A percentile compares a stretch with the other conserved stretches of the same genome.
These are phyloP conservation scores for Podaxis sp. DNA, from an alignment of 768 basidiomycete species.

Conservation along the genomic window DNA sequence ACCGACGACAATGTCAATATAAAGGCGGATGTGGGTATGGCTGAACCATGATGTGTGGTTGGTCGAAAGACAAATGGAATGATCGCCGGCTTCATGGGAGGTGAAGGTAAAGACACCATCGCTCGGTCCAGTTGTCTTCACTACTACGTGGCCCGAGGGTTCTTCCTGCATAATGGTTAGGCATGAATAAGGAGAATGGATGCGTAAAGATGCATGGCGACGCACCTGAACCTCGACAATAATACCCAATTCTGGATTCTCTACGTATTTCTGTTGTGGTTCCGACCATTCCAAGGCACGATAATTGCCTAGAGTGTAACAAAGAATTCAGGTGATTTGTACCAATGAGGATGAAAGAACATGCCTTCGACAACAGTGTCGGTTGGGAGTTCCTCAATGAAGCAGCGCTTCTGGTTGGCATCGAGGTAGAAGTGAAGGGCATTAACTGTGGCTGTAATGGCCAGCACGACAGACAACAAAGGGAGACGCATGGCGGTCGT, in stretches of 20 bases:
- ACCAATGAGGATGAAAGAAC: conserved; percentile 13
- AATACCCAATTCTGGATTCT: conserved; percentile 81
- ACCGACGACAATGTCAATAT: conserved; percentile 93
- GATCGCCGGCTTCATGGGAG: conserved; percentile 95
- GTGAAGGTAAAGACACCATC: conserved; percentile 97
- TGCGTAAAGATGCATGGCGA: background rate
- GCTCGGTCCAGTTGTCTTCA: conserved; percentile 85
- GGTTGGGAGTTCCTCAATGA: conserved; percentile 92
- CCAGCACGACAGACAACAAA: conserved; percentile 25
- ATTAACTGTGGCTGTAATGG: conserved; percentile 47
- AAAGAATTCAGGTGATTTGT: background rate
- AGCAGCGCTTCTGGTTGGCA: conserved; percentile 90
- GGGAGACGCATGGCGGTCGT: conserved; percentile 26
- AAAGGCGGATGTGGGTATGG: conserved; percentile 85
- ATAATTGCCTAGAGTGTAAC: conserved; percentile 70
- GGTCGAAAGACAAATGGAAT: conserved; percentile 93
- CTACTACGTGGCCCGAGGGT: conserved; percentile 75
- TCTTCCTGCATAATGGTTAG: conserved; percentile 63
- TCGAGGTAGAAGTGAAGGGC: conserved; percentile 98
- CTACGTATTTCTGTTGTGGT: conserved; percentile 56
- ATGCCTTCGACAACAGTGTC: conserved; percentile 94
- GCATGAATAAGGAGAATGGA: background rate
- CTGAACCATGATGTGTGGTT: conserved; percentile 91
- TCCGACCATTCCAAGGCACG: conserved; percentile 91
- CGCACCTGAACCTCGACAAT: conserved; percentile 85